Evolutionary conservation across 495 filamentous ascomycete species (phyloP), one percentile per base, ranked within the genome.

Genomic region (Penicillium herquei): DNA sequence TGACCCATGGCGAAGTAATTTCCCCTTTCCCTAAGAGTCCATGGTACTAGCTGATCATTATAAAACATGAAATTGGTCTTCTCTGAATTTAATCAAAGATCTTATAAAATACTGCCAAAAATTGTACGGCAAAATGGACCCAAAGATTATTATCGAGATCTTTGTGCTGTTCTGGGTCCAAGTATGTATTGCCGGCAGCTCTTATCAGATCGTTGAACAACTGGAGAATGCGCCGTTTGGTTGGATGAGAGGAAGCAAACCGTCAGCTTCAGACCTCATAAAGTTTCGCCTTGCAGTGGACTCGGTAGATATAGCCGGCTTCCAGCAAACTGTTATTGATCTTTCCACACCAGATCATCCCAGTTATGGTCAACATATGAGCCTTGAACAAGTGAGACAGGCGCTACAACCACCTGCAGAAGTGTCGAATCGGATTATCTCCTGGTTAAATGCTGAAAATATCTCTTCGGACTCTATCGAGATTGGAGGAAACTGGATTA

Each of bases 341-440:
- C 73, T 91, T 32, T 85, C 85, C 14, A 84, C 81, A 3, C 88
- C 87, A 3, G 74, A 73, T 4, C 78, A 87, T 56, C 67, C 74
- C 3, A 72, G 66, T 4, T 90, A 90, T 65, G 87, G 88, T 1
- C 67, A 80, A 45, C 81, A 89, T 54, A 77, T 90, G 75, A 80
- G 76, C 49, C 74, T 78, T n/a, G 75, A 84, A 16, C 74, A 83
- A 56, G 65, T 85, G 46, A 71, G 70, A 46, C 67, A 71, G 0
- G 71, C 82, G 53, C 56, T 87, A 47, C 73, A 70, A 47, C 82
- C 84, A 2, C 69, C 65, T 1, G 56, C 65, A n/a, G 67, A 73
- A 7, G 73, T 77, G 5, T 64, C 72, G 11, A 52, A 67, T 8
- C 64, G 69, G 2, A 67, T 86, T 31, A 47, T 79, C 6, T 35